These are phyloP conservation scores for Aspergillus pseudonomiae DNA, from an alignment of 2,329 filamentous ascomycete species.

Conservation along the genomic window DNA sequence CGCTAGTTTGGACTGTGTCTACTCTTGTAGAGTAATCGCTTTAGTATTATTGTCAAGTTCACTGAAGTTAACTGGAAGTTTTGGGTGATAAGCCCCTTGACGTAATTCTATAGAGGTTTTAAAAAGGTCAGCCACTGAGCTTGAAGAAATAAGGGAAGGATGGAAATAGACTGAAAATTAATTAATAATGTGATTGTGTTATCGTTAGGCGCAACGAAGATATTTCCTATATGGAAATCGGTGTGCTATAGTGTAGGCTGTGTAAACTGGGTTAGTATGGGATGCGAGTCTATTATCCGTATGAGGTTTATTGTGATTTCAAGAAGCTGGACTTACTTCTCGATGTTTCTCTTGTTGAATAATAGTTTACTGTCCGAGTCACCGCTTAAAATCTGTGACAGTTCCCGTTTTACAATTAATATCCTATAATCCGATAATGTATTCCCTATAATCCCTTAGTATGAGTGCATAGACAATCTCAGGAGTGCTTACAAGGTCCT, in stretches of 20 bases:
- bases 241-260: constrained; percentile 29
- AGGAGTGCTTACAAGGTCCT: constrained; percentile 20
- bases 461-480: background rate
- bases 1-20: constrained; percentile 21
- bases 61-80: constrained; percentile 36
- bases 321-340: constrained; percentile 17
- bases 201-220: constrained; percentile 30
- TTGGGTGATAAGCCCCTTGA: constrained; percentile 19
- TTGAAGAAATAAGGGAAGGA: constrained; percentile 32
- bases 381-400: constrained; percentile 17
- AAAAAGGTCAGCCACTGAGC: constrained; percentile 32
- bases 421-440: constrained; percentile 19
- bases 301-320: constrained; percentile 19
- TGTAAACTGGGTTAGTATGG: constrained; percentile 10
- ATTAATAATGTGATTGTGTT: constrained; percentile 27
- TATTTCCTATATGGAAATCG: constrained; percentile 37
- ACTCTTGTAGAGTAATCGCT: constrained; percentile 18
- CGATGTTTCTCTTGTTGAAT: constrained; percentile 15
- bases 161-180: constrained; percentile 28
- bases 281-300: constrained; percentile 20
- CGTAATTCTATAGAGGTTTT: constrained; percentile 24
- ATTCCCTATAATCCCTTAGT: constrained; percentile 20
- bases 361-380: background rate
- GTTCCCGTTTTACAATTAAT: constrained; percentile 21
- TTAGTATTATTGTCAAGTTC: constrained; percentile 29